Conservation (phyloP, 495 filamentous ascomycete genomes). For the Penicillium herquei region DNA sequence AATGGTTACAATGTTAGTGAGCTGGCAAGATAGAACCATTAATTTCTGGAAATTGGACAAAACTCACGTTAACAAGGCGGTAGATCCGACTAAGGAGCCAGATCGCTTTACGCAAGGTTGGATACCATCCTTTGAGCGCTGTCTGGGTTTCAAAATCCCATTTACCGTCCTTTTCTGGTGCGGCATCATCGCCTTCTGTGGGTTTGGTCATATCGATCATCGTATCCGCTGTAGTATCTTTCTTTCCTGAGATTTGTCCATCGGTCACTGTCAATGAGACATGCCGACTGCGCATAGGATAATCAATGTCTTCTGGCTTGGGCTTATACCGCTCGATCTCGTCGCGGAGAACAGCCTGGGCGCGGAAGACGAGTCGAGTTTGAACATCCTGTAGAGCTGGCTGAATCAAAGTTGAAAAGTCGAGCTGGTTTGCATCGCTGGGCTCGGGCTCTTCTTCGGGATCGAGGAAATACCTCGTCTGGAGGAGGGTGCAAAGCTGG, state of each 20-base stretch:
- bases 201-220: conserved; percentile 51
- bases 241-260: conserved; percentile 46
- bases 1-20: conserved; percentile 4
- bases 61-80: conserved; percentile 66
- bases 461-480: conserved; percentile 77
- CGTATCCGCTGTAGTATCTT: conserved; percentile 40
- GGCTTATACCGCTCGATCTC: conserved; percentile 71
- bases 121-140: conserved; percentile 56
- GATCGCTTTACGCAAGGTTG: conserved; percentile 72
- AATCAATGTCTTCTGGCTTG: conserved; percentile 67
- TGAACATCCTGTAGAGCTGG: conserved; percentile 72
- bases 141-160: conserved; percentile 55
- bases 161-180: conserved; percentile 44
- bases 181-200: conserved; percentile 48
- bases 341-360: conserved; percentile 63
- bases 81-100: conserved; percentile 84
- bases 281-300: conserved; percentile 52
- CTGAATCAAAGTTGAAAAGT: conserved; percentile 66
- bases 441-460: conserved; percentile 67
- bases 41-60: too few species aligned
- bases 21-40: background rate
- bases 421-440: conserved; percentile 53
- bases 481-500: conserved; percentile 75
- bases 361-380: conserved; percentile 69
- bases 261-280: conserved; percentile 49